Evolutionary conservation across 2,329 filamentous ascomycete species (phyloP).

Genomic region (Catunica adiposa): DNA sequence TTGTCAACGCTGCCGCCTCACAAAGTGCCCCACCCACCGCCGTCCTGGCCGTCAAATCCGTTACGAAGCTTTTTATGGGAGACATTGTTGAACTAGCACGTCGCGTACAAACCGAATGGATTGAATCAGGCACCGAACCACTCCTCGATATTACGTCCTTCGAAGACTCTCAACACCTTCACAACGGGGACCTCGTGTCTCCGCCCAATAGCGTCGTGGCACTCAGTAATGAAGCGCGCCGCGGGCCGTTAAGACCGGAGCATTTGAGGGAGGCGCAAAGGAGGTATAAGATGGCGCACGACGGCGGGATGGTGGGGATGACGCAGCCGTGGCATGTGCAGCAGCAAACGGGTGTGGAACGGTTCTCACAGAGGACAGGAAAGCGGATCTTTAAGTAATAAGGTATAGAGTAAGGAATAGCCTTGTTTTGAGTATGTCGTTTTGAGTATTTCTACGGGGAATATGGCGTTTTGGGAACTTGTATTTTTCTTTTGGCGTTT

Average conservation of each 20-base stretch:
- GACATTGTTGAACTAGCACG: conserved; percentile 59
- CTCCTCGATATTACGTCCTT: conserved; percentile 35
- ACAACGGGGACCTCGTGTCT: conserved; percentile 14
- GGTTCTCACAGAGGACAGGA: conserved; percentile 38
- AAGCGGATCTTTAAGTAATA: conserved; percentile 38
- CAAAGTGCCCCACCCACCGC: conserved; percentile 61
- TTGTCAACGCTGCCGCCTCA: conserved; percentile 66
- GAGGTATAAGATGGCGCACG: conserved; percentile 45
- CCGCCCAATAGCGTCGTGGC: background rate
- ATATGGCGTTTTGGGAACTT: background rate
- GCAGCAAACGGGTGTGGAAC: conserved; percentile 40
- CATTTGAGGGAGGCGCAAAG: conserved; percentile 59
- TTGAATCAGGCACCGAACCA: conserved; percentile 37
- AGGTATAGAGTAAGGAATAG: too few species aligned
- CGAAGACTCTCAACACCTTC: conserved; percentile 16
- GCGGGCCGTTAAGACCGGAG: conserved; percentile 51
- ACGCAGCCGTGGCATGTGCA: conserved; percentile 45
- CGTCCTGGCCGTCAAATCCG: conserved; percentile 57
- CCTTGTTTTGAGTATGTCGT: background rate
- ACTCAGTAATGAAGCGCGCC: conserved; percentile 17
- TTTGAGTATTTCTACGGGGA: background rate
- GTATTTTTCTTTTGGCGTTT: too few species aligned
- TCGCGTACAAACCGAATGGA: conserved; percentile 56
- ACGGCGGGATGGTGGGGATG: conserved; percentile 46
- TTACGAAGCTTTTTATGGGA: conserved; percentile 61